Evolutionary conservation across 2,329 filamentous ascomycete species (phyloP).

Genomic region (Fusarium coffeatum): DNA sequence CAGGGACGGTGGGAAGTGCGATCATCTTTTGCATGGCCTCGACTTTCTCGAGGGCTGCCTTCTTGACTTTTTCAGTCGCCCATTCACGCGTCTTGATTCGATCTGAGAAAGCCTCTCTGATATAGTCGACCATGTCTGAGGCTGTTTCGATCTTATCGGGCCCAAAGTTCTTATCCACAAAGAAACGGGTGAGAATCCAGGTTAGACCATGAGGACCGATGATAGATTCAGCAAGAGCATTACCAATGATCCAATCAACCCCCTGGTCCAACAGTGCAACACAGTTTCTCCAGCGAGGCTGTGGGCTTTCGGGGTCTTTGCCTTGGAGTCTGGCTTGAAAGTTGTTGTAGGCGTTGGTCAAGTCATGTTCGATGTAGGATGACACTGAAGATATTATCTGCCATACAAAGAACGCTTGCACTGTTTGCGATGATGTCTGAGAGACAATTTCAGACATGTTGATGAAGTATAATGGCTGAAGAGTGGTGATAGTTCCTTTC

Average conservation of each 20-base stretch:
- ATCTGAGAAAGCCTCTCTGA: conserved; percentile 73
- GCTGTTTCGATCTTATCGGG: conserved; percentile 74
- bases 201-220: conserved; percentile 57
- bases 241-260: conserved; percentile 13
- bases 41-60: conserved; percentile 72
- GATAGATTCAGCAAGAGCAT: not conserved
- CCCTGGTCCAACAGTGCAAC: conserved; percentile 15
- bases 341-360: conserved; percentile 67
- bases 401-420: conserved; percentile 74
- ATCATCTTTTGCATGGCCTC: conserved; percentile 76
- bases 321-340: conserved; percentile 72
- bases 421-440: conserved; percentile 63
- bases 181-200: conserved; percentile 79
- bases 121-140: conserved; percentile 76
- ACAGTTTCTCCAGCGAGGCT: conserved; percentile 25
- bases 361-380: conserved; percentile 67
- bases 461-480: not conserved
- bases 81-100: conserved; percentile 69
- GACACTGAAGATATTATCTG: conserved; percentile 68
- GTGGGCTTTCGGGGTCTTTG: conserved; percentile 41
- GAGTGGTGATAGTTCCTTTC: not conserved
- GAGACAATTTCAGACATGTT: not conserved
- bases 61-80: conserved; percentile 72
- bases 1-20: conserved; percentile 72
- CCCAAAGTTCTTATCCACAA: conserved; percentile 75